Percentiles rank a stretch among this genome's conserved stretches.
phyloP scores from a whole-genome alignment of 164 flowering plant genomes.

The Aristolochia californica region DNA sequence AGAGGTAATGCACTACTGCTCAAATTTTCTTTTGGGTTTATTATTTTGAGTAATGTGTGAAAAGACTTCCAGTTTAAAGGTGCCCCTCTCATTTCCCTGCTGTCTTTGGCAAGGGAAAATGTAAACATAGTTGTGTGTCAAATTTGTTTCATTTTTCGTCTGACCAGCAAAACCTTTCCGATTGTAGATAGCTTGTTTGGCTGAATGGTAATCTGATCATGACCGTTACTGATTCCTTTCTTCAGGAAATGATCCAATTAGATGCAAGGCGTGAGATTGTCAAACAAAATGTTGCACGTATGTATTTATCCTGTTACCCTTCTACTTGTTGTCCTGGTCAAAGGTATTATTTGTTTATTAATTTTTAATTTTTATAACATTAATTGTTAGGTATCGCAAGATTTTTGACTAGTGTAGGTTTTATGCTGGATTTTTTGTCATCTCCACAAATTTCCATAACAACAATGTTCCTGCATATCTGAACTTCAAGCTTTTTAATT shows the following conservation, averaged over 20 bases:
- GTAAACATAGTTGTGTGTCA: not conserved
- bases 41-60: not conserved
- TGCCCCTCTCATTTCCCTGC: no score
- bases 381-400: no score
- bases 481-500: no score
- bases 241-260: constrained; percentile 74
- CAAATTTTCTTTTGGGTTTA: not conserved
- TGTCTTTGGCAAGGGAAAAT: no score
- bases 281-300: constrained; percentile 76
- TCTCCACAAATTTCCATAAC: no score
- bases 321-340: not conserved
- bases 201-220: no score
- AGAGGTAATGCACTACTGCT: constrained; percentile 37
- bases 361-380: no score
- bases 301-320: constrained; percentile 17
- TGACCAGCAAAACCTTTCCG: not conserved
- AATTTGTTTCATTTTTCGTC: not conserved
- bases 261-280: constrained; percentile 84
- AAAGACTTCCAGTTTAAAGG: no score
- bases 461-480: no score
- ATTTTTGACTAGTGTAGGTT: no score
- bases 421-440: no score
- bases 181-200: not conserved
- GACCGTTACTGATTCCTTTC: not conserved
- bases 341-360: no score